phyloP scores from a whole-genome alignment of 2,329 filamentous ascomycete species.

The Leptographium wingfieldii region DNA sequence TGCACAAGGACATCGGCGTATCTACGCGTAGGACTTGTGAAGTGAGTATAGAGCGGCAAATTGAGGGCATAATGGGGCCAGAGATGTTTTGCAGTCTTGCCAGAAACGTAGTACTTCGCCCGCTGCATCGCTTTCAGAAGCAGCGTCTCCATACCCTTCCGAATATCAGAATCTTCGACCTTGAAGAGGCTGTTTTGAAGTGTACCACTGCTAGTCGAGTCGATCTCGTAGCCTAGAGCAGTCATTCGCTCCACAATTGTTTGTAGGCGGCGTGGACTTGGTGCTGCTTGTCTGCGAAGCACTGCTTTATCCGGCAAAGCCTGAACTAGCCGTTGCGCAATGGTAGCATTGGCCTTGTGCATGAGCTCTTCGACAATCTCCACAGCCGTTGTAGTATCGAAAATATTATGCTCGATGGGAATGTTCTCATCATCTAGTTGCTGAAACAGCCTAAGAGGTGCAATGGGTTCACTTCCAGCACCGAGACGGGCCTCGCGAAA shows the following conservation, averaged over 20 bases:
- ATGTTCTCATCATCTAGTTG: conserved; percentile 97
- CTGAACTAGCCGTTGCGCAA: conserved; percentile 70
- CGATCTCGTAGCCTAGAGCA: conserved; percentile 78
- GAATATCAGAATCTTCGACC: conserved; percentile 74
- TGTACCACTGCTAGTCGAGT: conserved; percentile 76
- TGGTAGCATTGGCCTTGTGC: conserved; percentile 82
- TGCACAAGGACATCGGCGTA: conserved; percentile 95
- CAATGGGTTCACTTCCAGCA: conserved; percentile 64
- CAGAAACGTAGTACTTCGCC: conserved; percentile 85
- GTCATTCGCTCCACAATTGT: conserved; percentile 91
- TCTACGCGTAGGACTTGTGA: conserved; percentile 86
- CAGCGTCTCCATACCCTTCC: conserved; percentile 96
- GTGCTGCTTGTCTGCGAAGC: conserved; percentile 72
- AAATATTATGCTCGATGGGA: conserved; percentile 91
- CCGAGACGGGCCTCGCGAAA: conserved; percentile 82
- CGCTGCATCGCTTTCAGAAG: conserved; percentile 91
- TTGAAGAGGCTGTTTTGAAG: conserved; percentile 93
- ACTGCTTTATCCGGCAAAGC: conserved; percentile 85
- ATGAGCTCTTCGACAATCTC: conserved; percentile 92
- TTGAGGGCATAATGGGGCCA: conserved; percentile 88
- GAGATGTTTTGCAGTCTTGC: conserved; percentile 64
- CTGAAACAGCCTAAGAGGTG: conserved; percentile 77
- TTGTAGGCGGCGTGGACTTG: conserved; percentile 77
- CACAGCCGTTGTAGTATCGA: conserved; percentile 76
- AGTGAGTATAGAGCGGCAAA: conserved; percentile 89